Percentiles rank a stretch among this genome's conserved stretches.
Conservation (phyloP, 106 monocot genomes). For the Platanthera zijinensis region DNA sequence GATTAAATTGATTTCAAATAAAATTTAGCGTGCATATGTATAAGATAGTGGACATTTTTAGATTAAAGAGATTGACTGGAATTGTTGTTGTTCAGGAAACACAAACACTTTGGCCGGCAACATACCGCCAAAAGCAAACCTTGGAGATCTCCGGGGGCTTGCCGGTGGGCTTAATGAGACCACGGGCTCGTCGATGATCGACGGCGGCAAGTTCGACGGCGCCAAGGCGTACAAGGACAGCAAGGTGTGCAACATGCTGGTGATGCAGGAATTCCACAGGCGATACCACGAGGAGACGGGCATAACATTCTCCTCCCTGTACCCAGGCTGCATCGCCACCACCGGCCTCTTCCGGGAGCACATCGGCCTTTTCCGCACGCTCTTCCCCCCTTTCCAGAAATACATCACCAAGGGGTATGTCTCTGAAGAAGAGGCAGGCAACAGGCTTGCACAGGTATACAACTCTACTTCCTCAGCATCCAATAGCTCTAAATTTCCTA, state of each 20-base stretch:
- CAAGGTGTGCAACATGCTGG: slow-evolving; percentile 98
- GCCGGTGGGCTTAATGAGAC: slow-evolving; percentile 52
- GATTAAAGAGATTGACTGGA: not conserved
- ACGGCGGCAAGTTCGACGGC: slow-evolving; percentile 73
- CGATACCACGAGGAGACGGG: slow-evolving; percentile 88
- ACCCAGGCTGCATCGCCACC: slow-evolving; percentile 94
- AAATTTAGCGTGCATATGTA: too few species aligned
- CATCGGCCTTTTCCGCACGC: slow-evolving; percentile 75
- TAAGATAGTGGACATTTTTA: too few species aligned
- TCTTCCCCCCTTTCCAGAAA: slow-evolving; percentile 98
- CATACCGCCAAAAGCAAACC: slow-evolving; percentile 85
- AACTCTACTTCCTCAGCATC: too few species aligned
- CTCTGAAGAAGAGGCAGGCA: slow-evolving; percentile 85
- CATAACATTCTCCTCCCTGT: slow-evolving; percentile 76
- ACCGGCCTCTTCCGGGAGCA: slow-evolving; percentile 93
- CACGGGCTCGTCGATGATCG: slow-evolving; percentile 62
- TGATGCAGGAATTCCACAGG: slow-evolving; percentile 94
- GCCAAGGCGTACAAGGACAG: slow-evolving; percentile 98
- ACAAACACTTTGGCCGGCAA: slow-evolving; percentile 94
- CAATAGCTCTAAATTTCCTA: not conserved
- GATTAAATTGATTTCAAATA: too few species aligned
- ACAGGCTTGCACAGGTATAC: slow-evolving; percentile 82
- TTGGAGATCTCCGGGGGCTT: slow-evolving; percentile 75
- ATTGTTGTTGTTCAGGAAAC: slow-evolving; percentile 43
- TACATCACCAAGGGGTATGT: slow-evolving; percentile 93